phyloP scores from a whole-genome alignment of 345 rosid genomes.

The Syzygium grande region DNA sequence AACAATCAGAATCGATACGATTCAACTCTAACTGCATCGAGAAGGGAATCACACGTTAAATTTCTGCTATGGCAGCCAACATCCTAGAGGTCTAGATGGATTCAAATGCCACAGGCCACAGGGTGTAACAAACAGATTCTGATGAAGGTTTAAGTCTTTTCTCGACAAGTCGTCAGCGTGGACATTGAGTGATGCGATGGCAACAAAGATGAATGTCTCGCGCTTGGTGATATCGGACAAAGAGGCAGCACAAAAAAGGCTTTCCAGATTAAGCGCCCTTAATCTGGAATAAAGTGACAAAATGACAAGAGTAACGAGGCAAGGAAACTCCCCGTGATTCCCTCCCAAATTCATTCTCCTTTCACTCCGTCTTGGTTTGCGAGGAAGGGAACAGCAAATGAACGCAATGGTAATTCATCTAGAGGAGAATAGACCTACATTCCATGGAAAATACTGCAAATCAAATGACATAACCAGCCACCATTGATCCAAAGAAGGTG shows the following conservation, averaged over 20 bases:
- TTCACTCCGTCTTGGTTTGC: not conserved
- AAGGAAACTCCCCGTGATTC: not conserved
- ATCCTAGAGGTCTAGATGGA: not conserved
- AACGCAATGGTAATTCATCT: not conserved
- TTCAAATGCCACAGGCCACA: not conserved
- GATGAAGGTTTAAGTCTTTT: not conserved
- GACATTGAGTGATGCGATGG: not conserved
- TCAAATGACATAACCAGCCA: not conserved
- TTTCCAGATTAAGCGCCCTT: not conserved
- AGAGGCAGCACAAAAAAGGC: not conserved
- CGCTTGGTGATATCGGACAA: not conserved
- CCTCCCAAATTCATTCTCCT: not conserved
- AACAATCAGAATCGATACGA: not conserved
- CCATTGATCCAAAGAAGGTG: not conserved
- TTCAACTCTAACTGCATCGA: not conserved
- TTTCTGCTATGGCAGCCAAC: not conserved
- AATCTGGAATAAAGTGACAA: not conserved
- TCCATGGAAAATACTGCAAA: not conserved
- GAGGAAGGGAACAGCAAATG: not conserved
- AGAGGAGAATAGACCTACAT: not conserved
- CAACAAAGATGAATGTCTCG: not conserved
- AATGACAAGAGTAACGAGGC: not conserved
- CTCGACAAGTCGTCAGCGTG: not conserved
- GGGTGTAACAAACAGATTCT: not conserved
- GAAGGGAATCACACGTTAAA: not conserved